Percentiles rank a stretch among this genome's conserved stretches.
These are phyloP conservation scores for Dissophora ornata DNA, from an alignment of 192 early-diverging fungal species.

Conservation along the genomic window DNA sequence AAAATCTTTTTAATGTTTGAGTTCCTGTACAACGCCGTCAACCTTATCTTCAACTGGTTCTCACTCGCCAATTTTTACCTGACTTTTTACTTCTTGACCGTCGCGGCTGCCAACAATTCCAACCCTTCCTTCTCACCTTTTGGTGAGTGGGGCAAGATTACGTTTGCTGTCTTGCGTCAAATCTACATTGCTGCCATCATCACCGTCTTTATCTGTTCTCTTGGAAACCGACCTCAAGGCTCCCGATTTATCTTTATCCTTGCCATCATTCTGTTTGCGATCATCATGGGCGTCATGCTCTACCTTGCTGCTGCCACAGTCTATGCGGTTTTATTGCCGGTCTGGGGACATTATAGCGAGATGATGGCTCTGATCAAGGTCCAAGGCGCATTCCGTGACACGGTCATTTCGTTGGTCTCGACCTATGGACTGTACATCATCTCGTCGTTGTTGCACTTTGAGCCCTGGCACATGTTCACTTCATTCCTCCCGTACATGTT, in stretches of 20 bases:
- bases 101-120: constrained; percentile 7
- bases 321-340: constrained; percentile 57
- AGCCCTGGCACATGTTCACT: constrained; percentile 94
- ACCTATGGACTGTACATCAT: constrained; percentile 89
- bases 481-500: constrained; percentile 89
- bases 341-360: constrained; percentile 15
- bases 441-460: constrained; percentile 79
- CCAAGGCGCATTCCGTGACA: constrained; percentile 71
- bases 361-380: constrained; percentile 48
- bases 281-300: constrained; percentile 84
- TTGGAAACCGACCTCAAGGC: constrained; percentile 93
- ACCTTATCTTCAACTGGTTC: constrained; percentile 90
- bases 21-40: constrained; percentile 83
- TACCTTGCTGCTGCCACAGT: constrained; percentile 76
- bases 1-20: constrained; percentile 77
- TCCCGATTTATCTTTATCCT: constrained; percentile 76
- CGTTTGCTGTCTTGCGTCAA: constrained; percentile 74
- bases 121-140: constrained; percentile 56
- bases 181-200: constrained; percentile 84
- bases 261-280: constrained; percentile 78
- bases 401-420: constrained; percentile 79
- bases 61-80: constrained; percentile 82
- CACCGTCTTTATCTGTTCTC: constrained; percentile 82
- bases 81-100: constrained; percentile 80
- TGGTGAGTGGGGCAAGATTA: constrained; percentile 63